A percentile compares a stretch with the other conserved stretches of the same genome.
Conservation (phyloP, 768 basidiomycete species). For the Naganishia kalamii region DNA sequence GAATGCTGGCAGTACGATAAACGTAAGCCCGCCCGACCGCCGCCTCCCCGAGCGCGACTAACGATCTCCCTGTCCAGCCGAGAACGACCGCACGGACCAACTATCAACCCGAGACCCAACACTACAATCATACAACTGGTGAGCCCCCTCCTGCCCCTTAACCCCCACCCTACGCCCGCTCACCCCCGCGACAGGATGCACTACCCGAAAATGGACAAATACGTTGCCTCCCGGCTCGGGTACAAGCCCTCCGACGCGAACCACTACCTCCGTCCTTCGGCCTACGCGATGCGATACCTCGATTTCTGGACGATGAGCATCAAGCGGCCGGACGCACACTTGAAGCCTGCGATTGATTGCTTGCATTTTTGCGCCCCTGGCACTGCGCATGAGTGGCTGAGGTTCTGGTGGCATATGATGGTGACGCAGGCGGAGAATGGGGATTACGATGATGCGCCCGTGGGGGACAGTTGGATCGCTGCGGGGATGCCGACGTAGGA, state of each 20-base stretch:
- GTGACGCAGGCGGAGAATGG: slow-evolving; percentile 14
- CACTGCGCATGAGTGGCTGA: slow-evolving; percentile 15
- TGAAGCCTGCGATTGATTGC: slow-evolving; percentile 19
- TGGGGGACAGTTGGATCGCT: slow-evolving; percentile 5
- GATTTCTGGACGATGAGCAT: slow-evolving; percentile 17
- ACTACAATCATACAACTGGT: neutral
- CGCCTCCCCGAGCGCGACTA: no score
- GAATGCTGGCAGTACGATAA: slow-evolving; percentile 13
- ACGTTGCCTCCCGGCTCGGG: neutral
- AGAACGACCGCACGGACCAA: neutral
- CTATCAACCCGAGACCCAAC: neutral
- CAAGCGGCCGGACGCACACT: slow-evolving; percentile 18
- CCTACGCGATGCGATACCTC: slow-evolving; percentile 11
- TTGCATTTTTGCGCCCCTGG: slow-evolving; percentile 8
- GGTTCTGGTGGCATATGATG: slow-evolving; percentile 23
- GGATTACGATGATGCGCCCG: slow-evolving; percentile 9
- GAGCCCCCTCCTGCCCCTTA: neutral
- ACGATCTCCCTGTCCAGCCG: neutral
- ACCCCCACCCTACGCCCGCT: neutral
- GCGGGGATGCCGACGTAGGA: slow-evolving; percentile 9
- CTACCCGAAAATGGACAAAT: slow-evolving; percentile 11
- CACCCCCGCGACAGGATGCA: neutral
- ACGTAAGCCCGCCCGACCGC: neutral
- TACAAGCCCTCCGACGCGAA: slow-evolving; percentile 14
- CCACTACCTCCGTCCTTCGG: neutral